Evolutionary conservation across 2,329 filamentous ascomycete genomes (phyloP), one percentile per base, ranked within the genome.

Genomic region (Coniochaeta ligniaria): DNA sequence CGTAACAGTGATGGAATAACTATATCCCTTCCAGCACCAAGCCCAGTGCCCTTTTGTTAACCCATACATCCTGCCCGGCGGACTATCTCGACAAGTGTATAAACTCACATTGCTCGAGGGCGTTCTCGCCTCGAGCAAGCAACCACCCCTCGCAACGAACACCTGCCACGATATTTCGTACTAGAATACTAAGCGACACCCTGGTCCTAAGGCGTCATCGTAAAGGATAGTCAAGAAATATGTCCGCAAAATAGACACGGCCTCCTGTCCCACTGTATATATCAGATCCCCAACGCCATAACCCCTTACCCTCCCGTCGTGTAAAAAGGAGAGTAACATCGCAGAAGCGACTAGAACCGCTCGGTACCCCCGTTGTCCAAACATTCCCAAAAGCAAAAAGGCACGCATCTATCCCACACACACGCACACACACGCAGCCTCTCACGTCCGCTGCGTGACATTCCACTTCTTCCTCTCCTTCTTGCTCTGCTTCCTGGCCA

Each of bases 381-480:
- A 52, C 3, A 28, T 14, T 1, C 8, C 6, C 11, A 2, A 20
- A 31, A 47, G 26, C 2, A 52, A 9, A 5, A 52, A 52, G 31
- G 20, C 47, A 52, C 47, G 22, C 6, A 9, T 52, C 24, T 31
- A n/a, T n/a, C n/a, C n/a, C n/a, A n/a, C n/a, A n/a, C 14, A 6
- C n/a, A n/a, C 38, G 28, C 9, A 5, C 5, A 31, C n/a, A 6
- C n/a, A 47, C 43, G 17, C 16, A 5, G 5, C 22, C 22, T 55
- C 12, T 74, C 67, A 81, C 61, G 77, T 80, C 66, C 79, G 73
- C 60, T 75, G 68, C 20, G 66, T 72, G 57, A 80, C 75, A 22
- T 71, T 71, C 78, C 80, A 82, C 70, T 75, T 80, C 74, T 77
- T 81, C 69, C 77, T 78, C 57, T 74, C 70, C 67, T 76, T 77